A percentile compares a stretch with the other conserved stretches of the same genome.
Evolutionary conservation across 2,329 filamentous ascomycete species (phyloP).

Genomic region (Pochonia chlamydosporia): DNA sequence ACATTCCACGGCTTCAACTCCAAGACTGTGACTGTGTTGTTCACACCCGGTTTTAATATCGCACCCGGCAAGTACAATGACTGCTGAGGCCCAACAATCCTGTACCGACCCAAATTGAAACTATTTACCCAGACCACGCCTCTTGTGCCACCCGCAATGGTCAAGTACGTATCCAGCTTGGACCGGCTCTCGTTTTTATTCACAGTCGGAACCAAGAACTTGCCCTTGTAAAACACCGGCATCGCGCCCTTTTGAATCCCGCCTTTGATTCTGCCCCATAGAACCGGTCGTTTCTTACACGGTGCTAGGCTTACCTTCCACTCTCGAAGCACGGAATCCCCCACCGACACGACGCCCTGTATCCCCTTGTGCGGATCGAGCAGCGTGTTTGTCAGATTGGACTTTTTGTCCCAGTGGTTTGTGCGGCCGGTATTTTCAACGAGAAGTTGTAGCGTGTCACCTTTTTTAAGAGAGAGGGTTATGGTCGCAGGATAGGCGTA

Average conservation of each 20-base stretch:
- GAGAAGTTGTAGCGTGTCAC: slow-evolving; percentile 35
- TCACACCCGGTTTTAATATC: slow-evolving; percentile 20
- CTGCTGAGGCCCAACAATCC: slow-evolving; percentile 39
- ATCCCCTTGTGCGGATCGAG: slow-evolving; percentile 40
- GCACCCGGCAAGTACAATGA: slow-evolving; percentile 35
- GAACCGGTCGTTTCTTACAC: not conserved
- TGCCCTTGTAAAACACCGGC: slow-evolving; percentile 12
- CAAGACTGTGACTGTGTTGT: slow-evolving; percentile 33
- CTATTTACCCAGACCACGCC: slow-evolving; percentile 39
- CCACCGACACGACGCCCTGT: slow-evolving; percentile 33
- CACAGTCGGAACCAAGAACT: slow-evolving; percentile 17
- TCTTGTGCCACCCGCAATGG: slow-evolving; percentile 33
- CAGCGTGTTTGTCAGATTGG: slow-evolving; percentile 20
- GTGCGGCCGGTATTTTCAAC: slow-evolving; percentile 44
- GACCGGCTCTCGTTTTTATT: not conserved
- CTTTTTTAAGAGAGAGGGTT: slow-evolving; percentile 25
- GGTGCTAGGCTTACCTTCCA: not conserved
- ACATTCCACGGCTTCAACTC: slow-evolving; percentile 30
- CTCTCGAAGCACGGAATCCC: slow-evolving; percentile 7
- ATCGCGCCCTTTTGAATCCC: not conserved
- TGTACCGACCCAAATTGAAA: slow-evolving; percentile 37
- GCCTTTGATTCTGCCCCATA: not conserved
- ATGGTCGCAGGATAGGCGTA: slow-evolving; percentile 32
- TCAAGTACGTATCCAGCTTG: slow-evolving; percentile 29
- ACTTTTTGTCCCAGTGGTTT: slow-evolving; percentile 16